Conservation (phyloP, 2,329 filamentous ascomycete species). For the Diaporthe destruens region DNA sequence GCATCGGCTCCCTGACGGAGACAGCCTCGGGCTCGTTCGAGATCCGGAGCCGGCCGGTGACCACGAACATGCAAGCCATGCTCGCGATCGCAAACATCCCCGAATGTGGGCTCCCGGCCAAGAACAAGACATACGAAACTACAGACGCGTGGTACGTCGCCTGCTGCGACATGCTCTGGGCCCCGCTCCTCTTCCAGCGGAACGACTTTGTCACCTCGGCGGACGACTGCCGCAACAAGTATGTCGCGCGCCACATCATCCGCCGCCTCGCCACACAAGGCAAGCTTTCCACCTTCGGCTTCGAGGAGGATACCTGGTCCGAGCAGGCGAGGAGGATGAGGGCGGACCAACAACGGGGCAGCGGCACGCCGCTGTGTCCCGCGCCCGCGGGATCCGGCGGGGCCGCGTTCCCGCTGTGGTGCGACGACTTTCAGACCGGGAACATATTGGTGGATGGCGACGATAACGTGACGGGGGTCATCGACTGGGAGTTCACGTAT, state of each 20-base stretch:
- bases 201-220: conserved; percentile 54
- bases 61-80: not conserved
- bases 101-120: not conserved
- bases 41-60: not conserved
- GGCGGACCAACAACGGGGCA: not conserved
- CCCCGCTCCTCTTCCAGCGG: conserved; percentile 55
- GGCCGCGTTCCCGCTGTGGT: not conserved
- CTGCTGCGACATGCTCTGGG: conserved; percentile 56
- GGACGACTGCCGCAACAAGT: conserved; percentile 58
- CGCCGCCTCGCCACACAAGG: conserved; percentile 50
- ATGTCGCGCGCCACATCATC: conserved; percentile 56
- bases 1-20: not conserved
- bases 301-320: not conserved
- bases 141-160: conserved; percentile 50
- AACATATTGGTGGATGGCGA: conserved; percentile 2
- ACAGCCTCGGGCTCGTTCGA: not conserved
- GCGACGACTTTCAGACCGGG: conserved; percentile 25
- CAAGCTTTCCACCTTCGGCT: conserved; percentile 41
- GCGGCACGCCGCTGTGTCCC: not conserved
- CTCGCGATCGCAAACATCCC: not conserved
- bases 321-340: not conserved
- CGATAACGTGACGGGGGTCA: conserved; percentile 7
- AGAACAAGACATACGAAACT: not conserved
- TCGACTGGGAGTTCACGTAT: conserved; percentile 35
- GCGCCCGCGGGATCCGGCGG: conserved; percentile 45